Evolutionary conservation across 306 rosid species (phyloP), one percentile per base, ranked within the genome.

Genomic region (Fragaria iinumae): DNA sequence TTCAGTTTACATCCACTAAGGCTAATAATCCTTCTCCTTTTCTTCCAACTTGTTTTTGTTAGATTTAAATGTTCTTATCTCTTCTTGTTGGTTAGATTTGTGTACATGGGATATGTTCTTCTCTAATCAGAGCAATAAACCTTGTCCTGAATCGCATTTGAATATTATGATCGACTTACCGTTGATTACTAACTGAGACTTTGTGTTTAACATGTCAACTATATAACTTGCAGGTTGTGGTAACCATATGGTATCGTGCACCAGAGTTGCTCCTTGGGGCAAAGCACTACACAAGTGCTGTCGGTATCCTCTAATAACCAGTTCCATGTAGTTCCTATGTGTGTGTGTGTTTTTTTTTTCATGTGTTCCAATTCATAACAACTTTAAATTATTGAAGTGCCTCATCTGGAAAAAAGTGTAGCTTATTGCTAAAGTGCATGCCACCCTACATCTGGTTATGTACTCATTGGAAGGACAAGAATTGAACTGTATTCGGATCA

Each of bases 241-340:
- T 94, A 79, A 94, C 98, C 76, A 94, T 94, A 79, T 94, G 98
- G 98, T 94, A 94, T 83, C 97, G 98, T 69, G 98, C 98, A 52
- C 98, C 98, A 44, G 98, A 94, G 83, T 86, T 94, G 90, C 98
- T 94, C 76, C 98, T 94, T 79, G 98, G 98, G 80, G 98, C 97
- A 56, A 94, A 91, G 83, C 98, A 94, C 79, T 94, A 94, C 70
- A 94, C 98, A 77, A 94, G 98, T 88, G 98, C 98, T 81, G 98
- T 94, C 68, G 98, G 98, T 94, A 94, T 88, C 91, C 84, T 73
- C 32, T 56, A 27, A 23, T 48, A 50, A 39, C 60, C 60, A 49
- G 45, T 50, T 65, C 56, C 43, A 69, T 39, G 16, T 47, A 16
- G 67, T 60, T 39, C 27, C 17, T 69, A 23, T 45, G 47, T 67